phyloP scores from a whole-genome alignment of 2,329 filamentous ascomycete species.

The Calonectria ilicicola region DNA sequence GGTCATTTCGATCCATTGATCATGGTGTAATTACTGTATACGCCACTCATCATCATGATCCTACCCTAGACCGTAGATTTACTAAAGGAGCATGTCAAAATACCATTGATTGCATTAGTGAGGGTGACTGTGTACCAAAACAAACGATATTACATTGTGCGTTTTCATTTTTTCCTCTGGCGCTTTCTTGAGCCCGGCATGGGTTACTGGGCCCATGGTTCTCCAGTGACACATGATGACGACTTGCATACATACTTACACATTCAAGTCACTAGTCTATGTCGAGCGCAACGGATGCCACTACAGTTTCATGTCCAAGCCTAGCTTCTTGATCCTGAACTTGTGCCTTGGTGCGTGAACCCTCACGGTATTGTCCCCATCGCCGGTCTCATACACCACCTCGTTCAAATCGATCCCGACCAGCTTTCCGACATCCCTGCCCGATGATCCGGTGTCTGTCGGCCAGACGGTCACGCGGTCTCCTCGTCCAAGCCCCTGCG shows the following conservation, averaged over 20 bases:
- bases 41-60: background rate
- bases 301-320: conserved; percentile 22
- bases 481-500: conserved; percentile 64
- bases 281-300: no score
- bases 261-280: background rate
- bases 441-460: conserved; percentile 69
- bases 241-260: background rate
- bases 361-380: conserved; percentile 57
- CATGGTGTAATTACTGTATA: background rate
- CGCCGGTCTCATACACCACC: conserved; percentile 67
- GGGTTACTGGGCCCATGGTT: background rate
- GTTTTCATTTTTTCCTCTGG: no score
- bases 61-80: background rate
- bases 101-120: background rate
- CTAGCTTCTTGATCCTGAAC: conserved; percentile 60
- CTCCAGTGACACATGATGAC: background rate
- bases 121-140: background rate
- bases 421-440: conserved; percentile 69
- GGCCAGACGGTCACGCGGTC: conserved; percentile 70
- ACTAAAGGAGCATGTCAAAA: background rate
- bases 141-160: background rate
- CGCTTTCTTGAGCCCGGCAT: background rate
- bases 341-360: conserved; percentile 73
- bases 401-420: conserved; percentile 64
- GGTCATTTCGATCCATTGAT: background rate